Conservation (phyloP, 2,329 filamentous ascomycete genomes). For the Colletotrichum kahawae region DNA sequence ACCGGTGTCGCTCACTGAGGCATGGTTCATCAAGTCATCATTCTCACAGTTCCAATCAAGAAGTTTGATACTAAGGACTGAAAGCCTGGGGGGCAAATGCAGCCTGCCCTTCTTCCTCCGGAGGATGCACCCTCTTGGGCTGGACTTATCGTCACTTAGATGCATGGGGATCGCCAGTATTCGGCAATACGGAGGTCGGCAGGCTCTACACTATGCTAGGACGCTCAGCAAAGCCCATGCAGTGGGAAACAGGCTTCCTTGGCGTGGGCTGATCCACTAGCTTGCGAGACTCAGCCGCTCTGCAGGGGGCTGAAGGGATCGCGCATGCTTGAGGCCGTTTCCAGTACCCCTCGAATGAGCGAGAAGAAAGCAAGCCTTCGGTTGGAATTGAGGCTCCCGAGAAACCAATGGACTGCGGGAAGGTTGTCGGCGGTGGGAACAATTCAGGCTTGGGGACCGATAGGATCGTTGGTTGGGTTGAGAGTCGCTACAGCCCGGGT, state of each 20-base stretch:
- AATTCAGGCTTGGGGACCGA: not conserved
- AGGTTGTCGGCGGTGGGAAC: not conserved
- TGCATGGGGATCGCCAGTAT: not conserved
- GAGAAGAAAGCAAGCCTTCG: not conserved
- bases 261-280: not conserved
- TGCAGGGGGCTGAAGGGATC: not conserved
- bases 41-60: not conserved
- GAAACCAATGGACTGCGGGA: not conserved
- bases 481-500: not conserved
- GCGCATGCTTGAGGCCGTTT: not conserved
- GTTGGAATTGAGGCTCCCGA: not conserved
- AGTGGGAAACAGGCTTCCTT: not conserved
- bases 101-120: not conserved
- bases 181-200: not conserved
- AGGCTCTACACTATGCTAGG: not conserved
- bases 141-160: not conserved
- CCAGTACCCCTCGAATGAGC: not conserved
- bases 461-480: not conserved
- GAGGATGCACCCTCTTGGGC: not conserved
- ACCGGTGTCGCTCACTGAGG: not conserved
- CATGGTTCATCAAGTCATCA: not conserved
- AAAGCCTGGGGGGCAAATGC: not conserved
- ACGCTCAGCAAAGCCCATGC: not conserved
- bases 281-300: not conserved
- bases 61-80: not conserved